Conservation (phyloP, 495 filamentous ascomycete species). For the Aspergillus indologenus region DNA sequence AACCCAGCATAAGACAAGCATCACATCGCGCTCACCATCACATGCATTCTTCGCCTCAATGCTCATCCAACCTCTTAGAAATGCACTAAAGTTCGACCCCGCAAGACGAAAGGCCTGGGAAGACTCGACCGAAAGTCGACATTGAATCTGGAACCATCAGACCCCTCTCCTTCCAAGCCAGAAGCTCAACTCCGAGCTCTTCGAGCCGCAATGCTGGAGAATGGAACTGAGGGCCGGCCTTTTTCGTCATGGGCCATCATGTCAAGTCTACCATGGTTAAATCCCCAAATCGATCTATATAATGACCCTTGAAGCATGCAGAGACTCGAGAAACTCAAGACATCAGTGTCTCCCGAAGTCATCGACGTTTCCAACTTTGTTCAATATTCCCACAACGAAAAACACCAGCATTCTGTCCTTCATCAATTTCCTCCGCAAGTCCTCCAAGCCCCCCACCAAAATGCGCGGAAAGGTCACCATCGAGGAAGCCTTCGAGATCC, state of each 20-base stretch:
- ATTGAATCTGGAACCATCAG: background rate
- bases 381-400: background rate
- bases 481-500: conserved; percentile 35
- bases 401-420: background rate
- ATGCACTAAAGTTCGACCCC: background rate
- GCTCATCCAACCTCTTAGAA: background rate
- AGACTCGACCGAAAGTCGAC: background rate
- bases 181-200: background rate
- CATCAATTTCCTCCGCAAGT: background rate
- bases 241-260: background rate
- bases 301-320: background rate
- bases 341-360: background rate
- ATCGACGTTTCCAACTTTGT: background rate
- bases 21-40: background rate
- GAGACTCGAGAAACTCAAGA: background rate
- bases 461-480: conserved; percentile 38
- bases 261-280: background rate
- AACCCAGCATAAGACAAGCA: background rate
- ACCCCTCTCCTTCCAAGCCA: background rate
- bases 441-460: conserved; percentile 2
- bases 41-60: background rate
- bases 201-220: background rate
- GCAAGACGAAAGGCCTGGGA: background rate
- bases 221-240: background rate
- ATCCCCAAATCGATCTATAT: background rate